Percentiles rank a stretch among this genome's conserved stretches.
These are phyloP conservation scores for Batrachochytrium dendrobatidis DNA, from an alignment of 371 early-diverging fungal genomes.

Conservation along the genomic window DNA sequence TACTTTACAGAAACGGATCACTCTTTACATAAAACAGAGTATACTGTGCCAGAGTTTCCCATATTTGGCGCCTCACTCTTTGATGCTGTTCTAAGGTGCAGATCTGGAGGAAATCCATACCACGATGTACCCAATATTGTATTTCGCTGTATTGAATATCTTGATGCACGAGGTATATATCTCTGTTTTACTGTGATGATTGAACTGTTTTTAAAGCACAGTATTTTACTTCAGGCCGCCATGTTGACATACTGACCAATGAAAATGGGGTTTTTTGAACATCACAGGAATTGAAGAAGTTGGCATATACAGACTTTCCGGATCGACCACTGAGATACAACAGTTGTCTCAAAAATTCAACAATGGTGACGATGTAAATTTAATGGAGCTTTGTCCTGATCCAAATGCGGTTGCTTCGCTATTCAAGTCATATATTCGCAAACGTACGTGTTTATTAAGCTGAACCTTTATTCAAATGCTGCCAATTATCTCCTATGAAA, in stretches of 20 bases:
- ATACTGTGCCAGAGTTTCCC: neutral
- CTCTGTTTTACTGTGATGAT: constrained; percentile 3
- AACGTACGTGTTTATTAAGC: constrained; percentile 11
- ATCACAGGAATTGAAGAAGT: constrained; percentile 26
- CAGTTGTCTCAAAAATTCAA: constrained; percentile 22
- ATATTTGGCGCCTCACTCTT: constrained; percentile 16
- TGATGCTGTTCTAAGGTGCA: constrained; percentile 9
- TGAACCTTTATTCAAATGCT: no score
- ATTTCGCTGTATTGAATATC: constrained; percentile 29
- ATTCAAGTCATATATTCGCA: constrained; percentile 35
- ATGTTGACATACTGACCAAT: neutral
- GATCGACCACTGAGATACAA: constrained; percentile 23
- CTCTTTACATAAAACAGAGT: neutral
- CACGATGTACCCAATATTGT: constrained; percentile 22
- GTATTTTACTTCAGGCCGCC: no score
- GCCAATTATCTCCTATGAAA: neutral
- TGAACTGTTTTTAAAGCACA: neutral
- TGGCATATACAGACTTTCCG: constrained; percentile 42
- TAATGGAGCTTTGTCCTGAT: constrained; percentile 22
- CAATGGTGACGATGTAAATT: constrained; percentile 21
- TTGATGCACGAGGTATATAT: constrained; percentile 16
- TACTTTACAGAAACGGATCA: neutral
- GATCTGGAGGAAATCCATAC: neutral
- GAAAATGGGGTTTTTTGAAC: neutral
- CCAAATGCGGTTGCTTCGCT: constrained; percentile 32